Evolutionary conservation across 1,139 yeast species (phyloP), one percentile per base, ranked within the genome.

Genomic region (Nakaseomyces delphensis): DNA sequence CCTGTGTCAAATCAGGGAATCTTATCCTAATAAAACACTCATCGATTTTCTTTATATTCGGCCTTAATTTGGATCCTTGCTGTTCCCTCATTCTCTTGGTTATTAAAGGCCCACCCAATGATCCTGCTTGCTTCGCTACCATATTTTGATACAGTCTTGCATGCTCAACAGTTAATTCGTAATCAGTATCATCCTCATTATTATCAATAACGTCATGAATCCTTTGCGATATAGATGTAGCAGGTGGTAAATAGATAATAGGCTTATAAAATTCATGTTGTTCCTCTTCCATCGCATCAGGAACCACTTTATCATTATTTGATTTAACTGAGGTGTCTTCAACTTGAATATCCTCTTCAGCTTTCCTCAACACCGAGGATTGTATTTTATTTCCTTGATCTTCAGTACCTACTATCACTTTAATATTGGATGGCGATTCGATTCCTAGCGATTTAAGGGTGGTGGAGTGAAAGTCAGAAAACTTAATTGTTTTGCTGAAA

Each of bases 111-210:
- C 59, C 60, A 31, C 54, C 54, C 11, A 48, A 39, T 4, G 44
- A 45, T 14, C 62, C 63, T 23, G 68, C 70, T 21, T 67, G 65
- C 39, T 66, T 64, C 14, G 69, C 59, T 33, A 77, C 62, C 43
- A 72, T 57, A 39, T 67, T 63, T 51, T 73, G 79, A 52, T 77
- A 77, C 13, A 65, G 65, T 50, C 70, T 71, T 1, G 77, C 80
- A 46, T 76, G 79, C 8, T 70, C 63, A 1, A 74, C 67, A 0
- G 80, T 72, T 53, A 76, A 56, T 30, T 73, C 72, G 53, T 74
- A 75, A 40, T 53, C 51, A 4, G 50, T 52, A 2, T 57, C 61
- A 3, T 51, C 24, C 2, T 20, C 4, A 18, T n/a, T 33, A 4
- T 33, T 54, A 3, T 53, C 40, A 21, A 43, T 39, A 24, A 38